Base-by-base conservation (phyloP, 73 alveolate genomes). In the Paramecium pentaurelia region DNA sequence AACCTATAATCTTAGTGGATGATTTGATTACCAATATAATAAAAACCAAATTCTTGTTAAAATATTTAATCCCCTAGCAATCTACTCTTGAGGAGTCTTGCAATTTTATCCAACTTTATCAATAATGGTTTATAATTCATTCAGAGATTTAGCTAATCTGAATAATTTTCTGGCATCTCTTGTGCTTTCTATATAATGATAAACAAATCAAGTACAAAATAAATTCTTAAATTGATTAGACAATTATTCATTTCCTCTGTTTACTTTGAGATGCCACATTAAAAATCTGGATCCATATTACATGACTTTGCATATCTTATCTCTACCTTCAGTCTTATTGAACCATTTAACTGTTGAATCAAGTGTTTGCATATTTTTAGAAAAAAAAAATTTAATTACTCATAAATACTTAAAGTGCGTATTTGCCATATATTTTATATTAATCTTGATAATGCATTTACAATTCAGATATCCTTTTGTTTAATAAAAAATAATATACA, bases 281-380 rank as follows among this genome's bases (percentile, higher is more conserved):
- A 96, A 47, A 86, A 95, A 58, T 71, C 98, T 83, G 10, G 95
- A 87, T 3, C 95, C 97, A 83, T 96, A 96, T 92, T 96, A 94
- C 86, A 96, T 92, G 10, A 95, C 98, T 73, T 96, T 96, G 96
- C 97, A 95, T 92, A 96, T 93, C 71, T 96, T 96, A 86, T 96
- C 98, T 95, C 98, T 96, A 2, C 97, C 98, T 97, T 95, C 98
- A 44, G 94, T 89, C 85, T 89, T 89, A 27, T 89, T 89, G 60
- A 89, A 71, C 94, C 94, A 89, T 25, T 59, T 60, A 8, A 89
- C 88, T 37, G 94, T 89, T 30, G 88, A 34, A 64, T 87, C 86
- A 64, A 64, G 84, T 64, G 84, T 34, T 64, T 64, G 11, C 93
- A 86, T 86, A 59, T 86, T 58, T 64, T 64, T 12, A 60, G 18